phyloP scores from a whole-genome alignment of 2,329 filamentous ascomycete genomes.

The Fusarium nematophilum region DNA sequence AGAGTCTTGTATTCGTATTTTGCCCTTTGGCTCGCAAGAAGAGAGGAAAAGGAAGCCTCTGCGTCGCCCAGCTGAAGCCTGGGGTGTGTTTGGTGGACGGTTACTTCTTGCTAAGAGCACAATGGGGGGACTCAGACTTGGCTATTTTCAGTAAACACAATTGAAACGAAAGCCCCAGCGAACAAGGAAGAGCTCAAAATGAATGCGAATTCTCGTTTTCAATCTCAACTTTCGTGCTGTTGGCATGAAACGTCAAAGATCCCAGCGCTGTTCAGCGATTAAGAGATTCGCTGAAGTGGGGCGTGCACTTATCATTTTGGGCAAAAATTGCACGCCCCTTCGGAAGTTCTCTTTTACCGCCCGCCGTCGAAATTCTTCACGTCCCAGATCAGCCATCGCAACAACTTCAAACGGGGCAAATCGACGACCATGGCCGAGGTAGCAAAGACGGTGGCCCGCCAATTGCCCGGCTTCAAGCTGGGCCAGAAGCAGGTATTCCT shows the following conservation, averaged over 20 bases:
- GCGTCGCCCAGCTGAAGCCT: constrained; percentile 10
- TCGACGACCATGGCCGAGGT: constrained; percentile 53
- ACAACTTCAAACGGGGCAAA: constrained; percentile 37
- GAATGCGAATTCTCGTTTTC: neutral
- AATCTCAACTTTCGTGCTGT: neutral
- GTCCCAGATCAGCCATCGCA: constrained; percentile 37
- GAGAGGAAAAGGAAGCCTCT: constrained; percentile 9
- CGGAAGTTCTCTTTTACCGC: constrained; percentile 46
- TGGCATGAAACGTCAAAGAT: constrained; percentile 1
- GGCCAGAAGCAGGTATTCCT: constrained; percentile 67
- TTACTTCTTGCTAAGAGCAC: constrained; percentile 1
- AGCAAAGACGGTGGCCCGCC: constrained; percentile 52
- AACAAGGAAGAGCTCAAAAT: neutral
- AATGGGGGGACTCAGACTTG: neutral
- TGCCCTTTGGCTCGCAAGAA: constrained; percentile 1
- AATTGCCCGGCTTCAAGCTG: constrained; percentile 58
- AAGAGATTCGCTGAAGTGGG: constrained; percentile 11
- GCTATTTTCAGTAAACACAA: neutral
- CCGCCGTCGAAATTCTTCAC: constrained; percentile 46
- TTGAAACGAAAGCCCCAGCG: accelerated
- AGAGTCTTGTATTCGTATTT: neutral
- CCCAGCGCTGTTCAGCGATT: neutral
- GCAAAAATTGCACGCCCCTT: constrained; percentile 13
- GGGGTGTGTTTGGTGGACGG: neutral
- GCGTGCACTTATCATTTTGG: constrained; percentile 26